These are phyloP conservation scores for Hansfordia pulvinata DNA, from an alignment of 2,329 filamentous ascomycete species.

Conservation along the genomic window DNA sequence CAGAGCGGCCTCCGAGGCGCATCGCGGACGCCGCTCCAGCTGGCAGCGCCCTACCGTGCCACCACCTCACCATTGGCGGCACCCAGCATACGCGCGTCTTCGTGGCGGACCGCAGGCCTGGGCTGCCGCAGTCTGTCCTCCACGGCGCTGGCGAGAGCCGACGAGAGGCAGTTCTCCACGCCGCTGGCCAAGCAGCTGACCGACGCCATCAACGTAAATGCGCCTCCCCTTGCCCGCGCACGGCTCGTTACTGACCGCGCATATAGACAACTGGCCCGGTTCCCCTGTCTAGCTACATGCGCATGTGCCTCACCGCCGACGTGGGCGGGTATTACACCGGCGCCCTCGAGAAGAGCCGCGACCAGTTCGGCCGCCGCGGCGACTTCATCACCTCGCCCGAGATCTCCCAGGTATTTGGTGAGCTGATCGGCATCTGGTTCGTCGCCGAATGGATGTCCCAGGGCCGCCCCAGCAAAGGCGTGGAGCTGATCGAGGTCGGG, in stretches of 20 bases:
- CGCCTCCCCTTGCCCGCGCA: not conserved
- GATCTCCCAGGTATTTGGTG: constrained; percentile 94
- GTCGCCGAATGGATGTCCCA: constrained; percentile 95
- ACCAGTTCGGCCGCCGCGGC: constrained; percentile 85
- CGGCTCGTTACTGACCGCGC: constrained; percentile 8
- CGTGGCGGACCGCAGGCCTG: too few relatives aligned
- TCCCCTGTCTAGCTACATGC: constrained; percentile 90
- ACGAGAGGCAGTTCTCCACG: constrained; percentile 69
- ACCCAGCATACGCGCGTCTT: too few relatives aligned
- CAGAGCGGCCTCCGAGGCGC: too few relatives aligned
- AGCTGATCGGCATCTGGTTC: constrained; percentile 88
- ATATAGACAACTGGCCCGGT: constrained; percentile 65
- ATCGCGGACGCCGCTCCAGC: too few relatives aligned
- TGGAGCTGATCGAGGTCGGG: constrained; percentile 87
- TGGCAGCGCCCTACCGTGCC: too few relatives aligned
- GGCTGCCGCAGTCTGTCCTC: constrained; percentile 14
- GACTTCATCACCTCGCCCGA: constrained; percentile 97
- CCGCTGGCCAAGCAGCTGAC: constrained; percentile 78
- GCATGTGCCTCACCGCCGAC: constrained; percentile 89
- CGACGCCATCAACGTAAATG: constrained; percentile 67
- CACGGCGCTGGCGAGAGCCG: constrained; percentile 13
- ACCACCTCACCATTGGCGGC: too few relatives aligned
- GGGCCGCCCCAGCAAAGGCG: constrained; percentile 55
- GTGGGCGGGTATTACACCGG: constrained; percentile 89
- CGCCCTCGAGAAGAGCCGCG: constrained; percentile 50